Base-by-base conservation (phyloP, 352 stramenopile genomes). In the Phytophthora citricola region DNA sequence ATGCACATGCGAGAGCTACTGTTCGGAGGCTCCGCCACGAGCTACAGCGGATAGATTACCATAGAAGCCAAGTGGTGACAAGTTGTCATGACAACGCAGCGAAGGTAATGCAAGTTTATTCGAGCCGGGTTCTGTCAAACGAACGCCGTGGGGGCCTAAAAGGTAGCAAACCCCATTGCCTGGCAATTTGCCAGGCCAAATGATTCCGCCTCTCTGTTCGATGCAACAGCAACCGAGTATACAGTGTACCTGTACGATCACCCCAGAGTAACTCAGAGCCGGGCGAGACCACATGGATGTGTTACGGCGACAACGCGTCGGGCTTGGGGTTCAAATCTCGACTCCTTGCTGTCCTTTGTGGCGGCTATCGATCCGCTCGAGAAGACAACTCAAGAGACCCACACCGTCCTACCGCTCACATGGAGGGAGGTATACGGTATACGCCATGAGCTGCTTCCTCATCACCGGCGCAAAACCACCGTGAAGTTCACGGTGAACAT, bases 241-340 rank as follows among this genome's bases (percentile, higher is more conserved):
- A 46, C 41, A 39, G 17, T 20, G 17, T 20, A 20, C 17, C 17
- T 20, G 17, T 20, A 20, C 17, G 17, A 63, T 34, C 29, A 46
- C 17, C 52, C 8, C 22, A 26, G 24, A 26, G 24, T 53, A 54
- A 64, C 47, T 22, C 41, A 50, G 55, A 71, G 63, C 48, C 40
- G 62, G 61, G 24, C 24, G 24, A 66, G 55, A 66, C 55, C 56
- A 71, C 63, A 71, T 61, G 63, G 63, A 57, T 62, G 63, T 62
- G 45, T 52, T 52, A 43, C 54, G 54, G 46, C 62, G 46, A 65
- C 54, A 64, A 64, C 15, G 61, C 53, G 61, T 24, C 32, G 47
- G 55, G 22, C 32, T 54, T 63, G 4, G 22, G 26, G 22, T 44
- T 51, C 63, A 71, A 67, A 71, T 71, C 63, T 45, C 36, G 57